Evolutionary conservation across 768 basidiomycete species (phyloP).

Genomic region (Phlebiopsis gigantea): DNA sequence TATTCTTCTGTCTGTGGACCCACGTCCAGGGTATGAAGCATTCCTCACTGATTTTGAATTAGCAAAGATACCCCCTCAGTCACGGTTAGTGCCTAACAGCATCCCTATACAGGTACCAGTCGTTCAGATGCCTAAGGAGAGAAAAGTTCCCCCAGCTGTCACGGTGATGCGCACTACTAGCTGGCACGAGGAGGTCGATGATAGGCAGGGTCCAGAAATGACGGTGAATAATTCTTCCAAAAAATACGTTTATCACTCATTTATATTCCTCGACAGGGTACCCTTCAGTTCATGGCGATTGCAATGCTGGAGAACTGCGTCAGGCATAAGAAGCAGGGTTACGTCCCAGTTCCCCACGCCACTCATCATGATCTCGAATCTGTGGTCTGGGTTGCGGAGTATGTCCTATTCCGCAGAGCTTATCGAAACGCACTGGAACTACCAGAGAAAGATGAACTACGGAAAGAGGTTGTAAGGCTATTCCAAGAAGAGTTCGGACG

Average conservation of each 20-base stretch:
- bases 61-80: slow-evolving; percentile 11
- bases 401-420: background rate
- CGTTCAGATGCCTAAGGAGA: no score
- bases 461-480: no score
- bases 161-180: no score
- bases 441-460: no score
- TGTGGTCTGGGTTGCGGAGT: slow-evolving; percentile 12
- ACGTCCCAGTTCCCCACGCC: background rate
- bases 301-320: background rate
- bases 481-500: no score
- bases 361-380: slow-evolving; percentile 16
- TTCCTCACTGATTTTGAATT: slow-evolving; percentile 29
- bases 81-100: no score
- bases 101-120: no score
- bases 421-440: background rate
- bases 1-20: slow-evolving; percentile 22
- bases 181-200: no score
- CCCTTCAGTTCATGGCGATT: background rate
- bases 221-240: background rate
- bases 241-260: background rate
- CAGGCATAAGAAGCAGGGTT: background rate
- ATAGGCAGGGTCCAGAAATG: background rate
- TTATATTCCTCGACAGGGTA: background rate
- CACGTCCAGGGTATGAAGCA: slow-evolving; percentile 13
- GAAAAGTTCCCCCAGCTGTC: no score